A percentile compares a stretch with the other conserved stretches of the same genome.
phyloP scores from a whole-genome alignment of 768 basidiomycete species.

The Boletus coccyginus region DNA sequence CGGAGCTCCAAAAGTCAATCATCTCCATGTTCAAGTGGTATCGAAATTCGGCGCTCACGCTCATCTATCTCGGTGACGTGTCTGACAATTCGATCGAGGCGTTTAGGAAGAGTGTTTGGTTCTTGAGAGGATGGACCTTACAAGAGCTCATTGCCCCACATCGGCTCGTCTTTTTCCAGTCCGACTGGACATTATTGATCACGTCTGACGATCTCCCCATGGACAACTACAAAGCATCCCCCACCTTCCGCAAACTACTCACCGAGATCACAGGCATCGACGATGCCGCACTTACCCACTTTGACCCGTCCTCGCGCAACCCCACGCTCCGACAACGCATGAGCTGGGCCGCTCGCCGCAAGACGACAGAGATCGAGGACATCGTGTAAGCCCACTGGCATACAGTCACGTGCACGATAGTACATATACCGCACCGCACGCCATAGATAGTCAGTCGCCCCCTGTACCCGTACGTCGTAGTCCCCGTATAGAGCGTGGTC shows the following conservation, averaged over 20 bases:
- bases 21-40: slow-evolving; percentile 33
- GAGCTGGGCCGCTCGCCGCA: slow-evolving; percentile 29
- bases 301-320: slow-evolving; percentile 13
- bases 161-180: slow-evolving; percentile 20
- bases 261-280: slow-evolving; percentile 19
- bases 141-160: slow-evolving; percentile 28
- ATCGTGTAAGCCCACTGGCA: too few relatives aligned
- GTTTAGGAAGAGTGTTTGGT: slow-evolving; percentile 23
- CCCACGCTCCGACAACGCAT: slow-evolving; percentile 20
- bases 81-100: slow-evolving; percentile 9
- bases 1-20: slow-evolving; percentile 29
- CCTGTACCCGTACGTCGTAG: too few relatives aligned
- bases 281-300: slow-evolving; percentile 14
- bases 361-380: slow-evolving; percentile 30
- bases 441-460: too few relatives aligned
- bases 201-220: slow-evolving; percentile 12
- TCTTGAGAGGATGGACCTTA: slow-evolving; percentile 24
- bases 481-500: too few relatives aligned
- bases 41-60: slow-evolving; percentile 21
- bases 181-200: slow-evolving; percentile 20
- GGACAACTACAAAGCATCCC: slow-evolving; percentile 18
- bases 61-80: slow-evolving; percentile 25
- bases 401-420: too few relatives aligned
- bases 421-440: too few relatives aligned
- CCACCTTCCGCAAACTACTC: slow-evolving; percentile 11